Evolutionary conservation across 179 eudicot species (phyloP).

Genomic region (Spinacia oleracea): DNA sequence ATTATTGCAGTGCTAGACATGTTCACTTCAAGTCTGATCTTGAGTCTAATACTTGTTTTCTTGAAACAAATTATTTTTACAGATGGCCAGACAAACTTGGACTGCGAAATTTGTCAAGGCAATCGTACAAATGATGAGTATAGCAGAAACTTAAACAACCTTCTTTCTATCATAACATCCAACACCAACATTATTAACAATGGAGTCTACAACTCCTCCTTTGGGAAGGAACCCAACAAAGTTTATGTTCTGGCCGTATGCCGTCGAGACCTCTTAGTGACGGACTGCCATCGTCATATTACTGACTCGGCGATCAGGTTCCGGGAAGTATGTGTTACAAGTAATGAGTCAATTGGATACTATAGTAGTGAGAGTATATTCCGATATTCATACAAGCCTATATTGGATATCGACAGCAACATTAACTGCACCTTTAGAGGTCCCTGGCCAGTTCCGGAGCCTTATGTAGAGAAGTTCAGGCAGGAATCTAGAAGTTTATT

Average conservation of each 20-base stretch:
- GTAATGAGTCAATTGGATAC: slow-evolving; percentile 30
- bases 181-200: background rate
- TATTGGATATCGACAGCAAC: background rate
- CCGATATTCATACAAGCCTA: slow-evolving; percentile 19
- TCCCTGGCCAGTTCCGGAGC: background rate
- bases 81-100: background rate
- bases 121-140: slow-evolving; percentile 9
- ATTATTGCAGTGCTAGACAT: background rate
- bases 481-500: slow-evolving; percentile 20
- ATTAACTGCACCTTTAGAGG: background rate
- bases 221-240: slow-evolving; percentile 20
- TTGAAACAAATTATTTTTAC: background rate
- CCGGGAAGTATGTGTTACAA: slow-evolving; percentile 13
- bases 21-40: background rate
- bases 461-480: slow-evolving; percentile 15
- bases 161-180: slow-evolving; percentile 23
- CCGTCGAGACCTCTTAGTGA: slow-evolving; percentile 6
- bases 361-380: slow-evolving; percentile 4
- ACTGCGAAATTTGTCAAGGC: background rate
- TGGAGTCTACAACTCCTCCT: slow-evolving; percentile 19
- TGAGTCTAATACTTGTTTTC: background rate
- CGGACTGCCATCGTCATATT: background rate
- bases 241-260: slow-evolving; percentile 22
- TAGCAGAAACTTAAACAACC: slow-evolving; percentile 31
- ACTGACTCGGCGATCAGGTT: background rate